Evolutionary conservation across 306 rosid species (phyloP).

Genomic region (Coriaria nepalensis): DNA sequence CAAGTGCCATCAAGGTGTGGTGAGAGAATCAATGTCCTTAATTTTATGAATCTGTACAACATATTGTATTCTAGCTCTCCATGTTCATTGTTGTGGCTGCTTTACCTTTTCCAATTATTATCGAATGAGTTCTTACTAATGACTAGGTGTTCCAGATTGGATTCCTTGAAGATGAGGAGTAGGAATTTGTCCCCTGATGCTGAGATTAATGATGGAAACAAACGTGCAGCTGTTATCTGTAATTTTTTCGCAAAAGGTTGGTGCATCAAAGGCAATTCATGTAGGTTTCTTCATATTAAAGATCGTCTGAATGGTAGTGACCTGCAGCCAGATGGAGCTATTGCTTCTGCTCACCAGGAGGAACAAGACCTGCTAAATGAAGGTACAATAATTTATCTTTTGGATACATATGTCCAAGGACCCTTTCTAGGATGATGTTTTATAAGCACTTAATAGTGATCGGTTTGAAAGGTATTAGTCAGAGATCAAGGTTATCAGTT

Average conservation of each 20-base stretch:
- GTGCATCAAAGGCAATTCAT: slow-evolving; percentile 81
- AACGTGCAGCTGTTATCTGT: slow-evolving; percentile 42
- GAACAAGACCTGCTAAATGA: slow-evolving; percentile 40
- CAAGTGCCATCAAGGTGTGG: slow-evolving; percentile 43
- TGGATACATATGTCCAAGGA: slow-evolving; percentile 19
- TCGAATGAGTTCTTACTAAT: slow-evolving; percentile 27
- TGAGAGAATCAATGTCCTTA: neutral
- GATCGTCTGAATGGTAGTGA: slow-evolving; percentile 20
- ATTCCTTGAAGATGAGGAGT: slow-evolving; percentile 29
- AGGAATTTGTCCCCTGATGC: slow-evolving; percentile 37
- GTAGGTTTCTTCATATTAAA: slow-evolving; percentile 75
- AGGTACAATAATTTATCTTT: slow-evolving; percentile 45
- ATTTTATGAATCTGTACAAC: neutral
- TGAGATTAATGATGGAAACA: slow-evolving; percentile 36
- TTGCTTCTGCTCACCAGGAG: slow-evolving; percentile 25
- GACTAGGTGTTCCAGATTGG: slow-evolving; percentile 34
- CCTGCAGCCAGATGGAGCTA: slow-evolving; percentile 38
- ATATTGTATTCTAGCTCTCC: slow-evolving; percentile 7
- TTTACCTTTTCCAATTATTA: slow-evolving; percentile 13
- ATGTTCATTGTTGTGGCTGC: slow-evolving; percentile 12
- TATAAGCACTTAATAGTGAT: slow-evolving; percentile 22
- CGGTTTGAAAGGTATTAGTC: neutral
- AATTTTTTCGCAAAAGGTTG: slow-evolving; percentile 81
- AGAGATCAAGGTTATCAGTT: neutral
- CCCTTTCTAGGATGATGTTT: slow-evolving; percentile 19